Evolutionary conservation across 2,329 filamentous ascomycete species (phyloP).

Genomic region (Penicillium sp.): DNA sequence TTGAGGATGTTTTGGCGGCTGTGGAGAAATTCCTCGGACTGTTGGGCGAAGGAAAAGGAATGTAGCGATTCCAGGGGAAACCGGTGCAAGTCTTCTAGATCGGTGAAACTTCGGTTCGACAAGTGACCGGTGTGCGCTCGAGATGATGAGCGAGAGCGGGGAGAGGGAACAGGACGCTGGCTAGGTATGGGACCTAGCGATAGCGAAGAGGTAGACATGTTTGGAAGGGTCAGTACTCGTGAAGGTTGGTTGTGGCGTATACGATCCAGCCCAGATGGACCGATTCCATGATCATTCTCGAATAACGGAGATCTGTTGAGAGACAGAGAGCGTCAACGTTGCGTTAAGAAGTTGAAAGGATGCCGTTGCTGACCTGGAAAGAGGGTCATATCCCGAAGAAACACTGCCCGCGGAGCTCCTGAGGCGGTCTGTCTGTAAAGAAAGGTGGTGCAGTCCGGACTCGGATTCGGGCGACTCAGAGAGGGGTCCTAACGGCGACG

Average conservation of each 20-base stretch:
- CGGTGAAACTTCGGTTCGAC: conserved; percentile 61
- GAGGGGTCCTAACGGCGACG: conserved; percentile 31
- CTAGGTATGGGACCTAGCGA: conserved; percentile 53
- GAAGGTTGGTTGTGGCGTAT: conserved; percentile 77
- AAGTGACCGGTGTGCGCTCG: conserved; percentile 47
- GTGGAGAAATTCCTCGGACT: conserved; percentile 84
- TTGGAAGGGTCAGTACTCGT: conserved; percentile 57
- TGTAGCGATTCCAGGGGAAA: conserved; percentile 95
- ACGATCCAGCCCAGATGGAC: conserved; percentile 76
- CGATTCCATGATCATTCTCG: conserved; percentile 80
- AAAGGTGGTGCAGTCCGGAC: conserved; percentile 41
- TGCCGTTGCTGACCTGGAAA: conserved; percentile 57
- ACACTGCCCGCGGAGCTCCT: conserved; percentile 71
- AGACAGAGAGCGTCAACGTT: conserved; percentile 11
- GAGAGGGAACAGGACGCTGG: conserved; percentile 63
- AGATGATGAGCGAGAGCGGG: conserved; percentile 53
- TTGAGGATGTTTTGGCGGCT: conserved; percentile 88
- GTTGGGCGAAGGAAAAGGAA: conserved; percentile 95
- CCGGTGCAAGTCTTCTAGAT: conserved; percentile 72
- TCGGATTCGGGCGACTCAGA: conserved; percentile 31
- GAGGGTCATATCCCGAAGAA: conserved; percentile 57
- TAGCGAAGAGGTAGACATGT: conserved; percentile 55
- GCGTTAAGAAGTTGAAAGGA: not conserved
- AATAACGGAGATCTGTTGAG: conserved; percentile 64
- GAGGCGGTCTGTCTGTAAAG: conserved; percentile 48